Evolutionary conservation across 2,329 filamentous ascomycete species (phyloP), one percentile per base, ranked within the genome.

Genomic region (Aspergillus arachidicola): DNA sequence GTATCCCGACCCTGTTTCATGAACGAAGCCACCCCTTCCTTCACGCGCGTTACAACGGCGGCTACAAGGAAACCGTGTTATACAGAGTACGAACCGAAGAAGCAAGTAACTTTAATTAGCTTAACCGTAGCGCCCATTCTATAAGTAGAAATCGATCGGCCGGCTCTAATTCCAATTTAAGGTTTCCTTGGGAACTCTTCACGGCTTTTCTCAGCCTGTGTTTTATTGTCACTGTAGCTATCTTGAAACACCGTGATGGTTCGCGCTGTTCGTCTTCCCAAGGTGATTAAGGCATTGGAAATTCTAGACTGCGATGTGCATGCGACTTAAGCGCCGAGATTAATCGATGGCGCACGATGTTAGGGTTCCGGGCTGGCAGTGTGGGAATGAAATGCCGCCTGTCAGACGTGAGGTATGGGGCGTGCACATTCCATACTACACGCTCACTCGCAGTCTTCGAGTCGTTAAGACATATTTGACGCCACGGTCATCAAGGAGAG

Each of bases 1-100:
- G 61, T 53, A 56, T 53, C 19, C 57, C 51, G 57, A 54, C 46
- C 53, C 58, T 64, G 62, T 61, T 61, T 64, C 62, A 64, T 55
- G 41, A 48, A n/a, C 61, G 30, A 48, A 41, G 46, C 58, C 61
- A 61, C 43, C 38, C 57, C 57, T 59, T 55, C 60, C 46, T 28
- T 41, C 50, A 34, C 41, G 34, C 23, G 46, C 46, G 46, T 19
- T 30, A 11, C 48, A 4, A 51, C 28, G 28, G 26, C 26, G 46
- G 46, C 26, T 51, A 51, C 26, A 30, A 10, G 46, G 26, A 50
- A 50, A 50, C 26, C 46, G n/a, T 50, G 46, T 32, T 32, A 11
- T n/a, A 51, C 48, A 32, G 28, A 51, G 16, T n/a, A 26, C 23
- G 43, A 46, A 46, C 43, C 21, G 12, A 48, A 21, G 12, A 23